phyloP scores from a whole-genome alignment of 306 rosid genomes.

The Calophaca sinica region DNA sequence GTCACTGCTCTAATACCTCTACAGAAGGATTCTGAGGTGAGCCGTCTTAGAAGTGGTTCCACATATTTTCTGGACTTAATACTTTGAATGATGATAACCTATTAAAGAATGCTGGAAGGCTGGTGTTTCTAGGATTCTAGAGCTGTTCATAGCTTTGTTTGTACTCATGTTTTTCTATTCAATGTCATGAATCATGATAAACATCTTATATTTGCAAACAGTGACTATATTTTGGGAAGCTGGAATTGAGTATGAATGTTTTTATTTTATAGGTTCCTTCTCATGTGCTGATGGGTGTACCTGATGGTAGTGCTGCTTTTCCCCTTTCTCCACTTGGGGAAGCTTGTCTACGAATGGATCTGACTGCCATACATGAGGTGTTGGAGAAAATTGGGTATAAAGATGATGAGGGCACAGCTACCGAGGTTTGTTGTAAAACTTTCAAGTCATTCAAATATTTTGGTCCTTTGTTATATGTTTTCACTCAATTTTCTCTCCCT shows the following conservation, averaged over 20 bases:
- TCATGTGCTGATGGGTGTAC: slow-evolving; percentile 85
- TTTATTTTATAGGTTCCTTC: slow-evolving; percentile 80
- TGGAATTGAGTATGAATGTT: slow-evolving; percentile 44
- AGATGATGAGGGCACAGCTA: slow-evolving; percentile 95
- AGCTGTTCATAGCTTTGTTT: background rate
- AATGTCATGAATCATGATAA: slow-evolving; percentile 5
- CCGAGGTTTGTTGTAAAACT: slow-evolving; percentile 69
- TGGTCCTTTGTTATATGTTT: slow-evolving; percentile 9
- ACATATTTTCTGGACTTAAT: slow-evolving; percentile 29
- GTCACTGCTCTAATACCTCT: slow-evolving; percentile 86
- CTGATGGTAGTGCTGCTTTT: slow-evolving; percentile 64
- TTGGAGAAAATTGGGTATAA: slow-evolving; percentile 85
- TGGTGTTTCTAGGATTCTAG: slow-evolving; percentile 18
- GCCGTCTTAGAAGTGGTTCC: slow-evolving; percentile 38
- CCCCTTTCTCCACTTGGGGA: slow-evolving; percentile 83
- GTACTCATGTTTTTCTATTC: slow-evolving; percentile 20
- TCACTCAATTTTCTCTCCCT: background rate
- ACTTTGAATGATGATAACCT: slow-evolving; percentile 30
- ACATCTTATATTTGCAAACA: slow-evolving; percentile 13
- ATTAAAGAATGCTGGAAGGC: slow-evolving; percentile 2
- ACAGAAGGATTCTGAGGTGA: slow-evolving; percentile 91
- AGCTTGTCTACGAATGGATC: slow-evolving; percentile 84
- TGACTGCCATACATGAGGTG: slow-evolving; percentile 88
- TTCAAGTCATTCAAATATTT: slow-evolving; percentile 39
- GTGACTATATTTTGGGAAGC: slow-evolving; percentile 35